These are phyloP conservation scores for Chaetoscypha palmicola DNA, from an alignment of 2,329 filamentous ascomycete genomes.

Conservation along the genomic window DNA sequence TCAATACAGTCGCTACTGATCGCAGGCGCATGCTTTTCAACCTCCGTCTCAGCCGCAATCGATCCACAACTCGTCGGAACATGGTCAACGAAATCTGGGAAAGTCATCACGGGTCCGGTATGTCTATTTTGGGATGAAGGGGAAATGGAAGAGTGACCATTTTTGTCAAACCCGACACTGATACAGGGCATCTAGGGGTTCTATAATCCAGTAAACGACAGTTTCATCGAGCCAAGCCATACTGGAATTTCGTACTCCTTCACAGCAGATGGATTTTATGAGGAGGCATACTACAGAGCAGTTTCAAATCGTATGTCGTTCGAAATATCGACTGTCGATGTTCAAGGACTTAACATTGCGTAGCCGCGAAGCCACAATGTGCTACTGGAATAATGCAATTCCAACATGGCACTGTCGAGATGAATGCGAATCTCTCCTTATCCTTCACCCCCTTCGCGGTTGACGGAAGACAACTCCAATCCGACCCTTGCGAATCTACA, in stretches of 20 bases:
- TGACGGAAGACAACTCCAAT: constrained; percentile 61
- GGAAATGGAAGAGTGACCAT: constrained; percentile 5
- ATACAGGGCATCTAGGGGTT: constrained; percentile 45
- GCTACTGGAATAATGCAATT: constrained; percentile 62
- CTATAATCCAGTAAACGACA: constrained; percentile 60
- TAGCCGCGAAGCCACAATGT: constrained; percentile 53
- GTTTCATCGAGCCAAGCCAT: constrained; percentile 56
- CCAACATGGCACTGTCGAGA: constrained; percentile 60
- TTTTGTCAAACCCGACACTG: constrained; percentile 12
- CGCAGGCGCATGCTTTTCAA: constrained; percentile 23
- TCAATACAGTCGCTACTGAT: constrained; percentile 33
- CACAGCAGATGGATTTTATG: constrained; percentile 58
- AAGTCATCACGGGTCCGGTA: constrained; percentile 64
- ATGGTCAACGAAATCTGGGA: constrained; percentile 64
- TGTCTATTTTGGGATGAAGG: constrained; percentile 27
- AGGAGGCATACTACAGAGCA: constrained; percentile 63
- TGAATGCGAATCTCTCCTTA: constrained; percentile 51
- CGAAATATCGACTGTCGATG: background rate
- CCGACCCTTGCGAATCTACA: constrained; percentile 51
- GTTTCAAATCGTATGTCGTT: constrained; percentile 55
- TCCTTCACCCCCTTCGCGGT: constrained; percentile 52
- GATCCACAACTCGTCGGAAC: constrained; percentile 55
- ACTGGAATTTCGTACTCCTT: constrained; percentile 72
- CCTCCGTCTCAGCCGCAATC: constrained; percentile 33
- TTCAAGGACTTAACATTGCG: constrained; percentile 17